Base-by-base conservation (phyloP, 805 yeast genomes). In the Pichia phayaonensis region DNA sequence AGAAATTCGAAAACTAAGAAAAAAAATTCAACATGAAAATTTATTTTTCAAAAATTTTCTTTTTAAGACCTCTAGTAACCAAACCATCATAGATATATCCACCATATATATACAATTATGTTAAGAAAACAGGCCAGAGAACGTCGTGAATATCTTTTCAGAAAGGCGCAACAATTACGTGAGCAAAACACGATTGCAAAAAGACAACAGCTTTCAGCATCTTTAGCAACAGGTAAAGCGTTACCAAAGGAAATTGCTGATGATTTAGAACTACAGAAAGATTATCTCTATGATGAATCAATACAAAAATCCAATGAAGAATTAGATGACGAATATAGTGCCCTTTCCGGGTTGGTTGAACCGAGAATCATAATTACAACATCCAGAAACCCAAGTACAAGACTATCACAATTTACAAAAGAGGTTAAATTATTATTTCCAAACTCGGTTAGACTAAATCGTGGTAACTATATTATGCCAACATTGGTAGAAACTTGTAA, bases 91-190 rank as follows among this genome's bases (percentile, higher is more conserved):
- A n/a, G n/a, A n/a, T n/a, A n/a, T n/a, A n/a, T n/a, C n/a, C n/a
- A n/a, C n/a, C n/a, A 20, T 12, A 3, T 4, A 24, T 3, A 26
- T 13, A n/a, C 1, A 23, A 60, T 2, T 15, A 76, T 77, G 97
- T 69, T 89, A 50, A 80, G 99, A 69, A 81, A 89, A 73, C 96
- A 92, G 63, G 97, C 98, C 8, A 82, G 99, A 71, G 97, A 94
- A 67, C 80, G 99, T 72, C 81, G 95, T 67, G 98, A 94, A 63
- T 94, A 90, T 61, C 73, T 94, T 26, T 94, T 87, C 72, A 78
- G 89, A 47, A 90, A 90, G 65, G 87, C 97, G 0, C 80, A 87
- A 46, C 94, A 89, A 64, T 76, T 92, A 36, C 96, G 94, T 65
- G 98, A 94, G 57, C 85, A 96, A 12, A 80, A 85, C 22, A 74